A percentile compares a stretch with the other conserved stretches of the same genome.
These are phyloP conservation scores for Microbotryomycetes sp. DNA, from an alignment of 1,284 basidiomycete genomes.

Conservation along the genomic window DNA sequence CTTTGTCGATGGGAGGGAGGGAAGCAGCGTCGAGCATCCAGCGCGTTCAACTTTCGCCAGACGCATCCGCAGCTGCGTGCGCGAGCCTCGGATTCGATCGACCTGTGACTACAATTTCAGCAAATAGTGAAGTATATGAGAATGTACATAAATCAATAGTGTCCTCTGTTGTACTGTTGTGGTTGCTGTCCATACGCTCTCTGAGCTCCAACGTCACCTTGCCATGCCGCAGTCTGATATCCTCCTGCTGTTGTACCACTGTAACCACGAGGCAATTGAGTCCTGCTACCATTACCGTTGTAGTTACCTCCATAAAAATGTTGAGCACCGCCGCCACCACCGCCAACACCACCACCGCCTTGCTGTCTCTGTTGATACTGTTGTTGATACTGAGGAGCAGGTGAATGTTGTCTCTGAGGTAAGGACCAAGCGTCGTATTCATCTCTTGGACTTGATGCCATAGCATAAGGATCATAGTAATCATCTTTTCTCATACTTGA, in stretches of 20 bases:
- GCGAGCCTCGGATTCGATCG: no score
- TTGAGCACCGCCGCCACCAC: not conserved
- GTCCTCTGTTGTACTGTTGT: not conserved
- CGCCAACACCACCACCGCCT: not conserved
- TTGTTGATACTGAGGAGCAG: not conserved
- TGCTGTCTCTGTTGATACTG: not conserved
- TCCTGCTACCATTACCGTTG: not conserved
- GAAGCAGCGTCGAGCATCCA: no score
- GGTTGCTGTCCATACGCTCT: not conserved
- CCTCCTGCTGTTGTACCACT: not conserved
- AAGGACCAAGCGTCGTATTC: not conserved
- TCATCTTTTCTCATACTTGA: not conserved
- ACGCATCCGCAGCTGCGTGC: no score
- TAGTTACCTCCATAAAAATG: not conserved
- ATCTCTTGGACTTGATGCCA: not conserved
- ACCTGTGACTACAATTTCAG: not conserved
- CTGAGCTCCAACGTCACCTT: not conserved
- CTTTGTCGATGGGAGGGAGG: no score
- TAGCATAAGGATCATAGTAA: not conserved
- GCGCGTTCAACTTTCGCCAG: no score
- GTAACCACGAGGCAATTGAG: not conserved
- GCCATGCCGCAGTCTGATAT: not conserved
- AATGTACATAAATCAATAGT: not conserved
- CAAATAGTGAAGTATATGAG: no score
- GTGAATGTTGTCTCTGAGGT: not conserved